A percentile compares a stretch with the other conserved stretches of the same genome.
Evolutionary conservation across 768 basidiomycete species (phyloP).

Genomic region (Calvatia gigantea): DNA sequence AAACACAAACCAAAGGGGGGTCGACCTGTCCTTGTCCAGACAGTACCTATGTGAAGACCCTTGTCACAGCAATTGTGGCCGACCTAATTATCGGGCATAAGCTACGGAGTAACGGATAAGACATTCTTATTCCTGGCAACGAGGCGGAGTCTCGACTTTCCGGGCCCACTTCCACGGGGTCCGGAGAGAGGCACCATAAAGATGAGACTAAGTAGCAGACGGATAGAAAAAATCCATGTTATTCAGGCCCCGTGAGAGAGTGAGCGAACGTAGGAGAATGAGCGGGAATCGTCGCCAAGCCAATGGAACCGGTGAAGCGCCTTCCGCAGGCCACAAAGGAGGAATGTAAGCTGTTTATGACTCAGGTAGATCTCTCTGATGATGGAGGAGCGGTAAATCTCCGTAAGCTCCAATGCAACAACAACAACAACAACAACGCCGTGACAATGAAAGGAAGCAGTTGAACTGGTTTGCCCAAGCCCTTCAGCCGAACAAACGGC

Average conservation of each 20-base stretch:
- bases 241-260: background rate
- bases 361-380: background rate
- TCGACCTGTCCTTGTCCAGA: background rate
- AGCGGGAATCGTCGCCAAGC: background rate
- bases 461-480: constrained; percentile 7
- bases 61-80: too few relatives aligned
- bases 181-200: too few relatives aligned
- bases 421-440: background rate
- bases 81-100: too few relatives aligned
- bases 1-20: background rate
- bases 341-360: background rate
- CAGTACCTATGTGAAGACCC: too few relatives aligned
- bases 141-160: too few relatives aligned
- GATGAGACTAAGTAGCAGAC: too few relatives aligned
- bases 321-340: background rate
- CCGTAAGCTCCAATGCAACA: background rate
- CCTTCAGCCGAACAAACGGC: background rate
- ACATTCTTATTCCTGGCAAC: too few relatives aligned
- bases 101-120: too few relatives aligned
- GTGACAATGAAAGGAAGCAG: background rate
- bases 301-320: background rate
- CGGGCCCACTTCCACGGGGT: too few relatives aligned
- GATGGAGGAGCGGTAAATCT: background rate
- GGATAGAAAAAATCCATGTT: too few relatives aligned
- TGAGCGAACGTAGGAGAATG: background rate